Evolutionary conservation across 2,329 filamentous ascomycete genomes (phyloP).

Genomic region (Pestalotiopsis sp.): DNA sequence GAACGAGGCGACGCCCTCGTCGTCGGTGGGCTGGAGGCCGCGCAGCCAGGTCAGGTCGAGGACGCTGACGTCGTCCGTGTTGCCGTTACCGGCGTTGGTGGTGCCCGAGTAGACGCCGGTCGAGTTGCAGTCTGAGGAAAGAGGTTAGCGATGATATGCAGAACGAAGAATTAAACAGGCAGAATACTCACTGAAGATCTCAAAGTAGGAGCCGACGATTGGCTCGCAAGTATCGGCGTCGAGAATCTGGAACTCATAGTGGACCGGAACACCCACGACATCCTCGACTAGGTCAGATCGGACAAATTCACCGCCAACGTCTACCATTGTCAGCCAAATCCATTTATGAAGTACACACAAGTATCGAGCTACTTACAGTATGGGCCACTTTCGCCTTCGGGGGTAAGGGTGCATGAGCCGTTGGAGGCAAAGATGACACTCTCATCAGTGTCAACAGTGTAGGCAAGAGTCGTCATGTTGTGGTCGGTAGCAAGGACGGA

Average conservation of each 20-base stretch:
- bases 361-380: conserved; percentile 36
- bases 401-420: conserved; percentile 50
- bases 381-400: conserved; percentile 54
- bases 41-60: conserved; percentile 46
- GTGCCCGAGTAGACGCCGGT: conserved; percentile 40
- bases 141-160: conserved; percentile 27
- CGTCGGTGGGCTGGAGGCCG: conserved; percentile 47
- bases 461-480: conserved; percentile 35
- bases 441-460: conserved; percentile 33
- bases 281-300: conserved; percentile 48
- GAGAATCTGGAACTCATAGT: conserved; percentile 54
- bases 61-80: conserved; percentile 38
- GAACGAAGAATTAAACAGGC: no score
- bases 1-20: conserved; percentile 48
- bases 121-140: conserved; percentile 48
- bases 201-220: conserved; percentile 46
- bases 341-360: neutral
- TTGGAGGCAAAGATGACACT: conserved; percentile 42
- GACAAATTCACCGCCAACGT: conserved; percentile 52
- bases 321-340: conserved; percentile 18
- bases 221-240: conserved; percentile 41
- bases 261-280: conserved; percentile 48
- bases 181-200: conserved; percentile 38
- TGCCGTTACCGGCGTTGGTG: conserved; percentile 26
- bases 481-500: conserved; percentile 5